Evolutionary conservation across 495 filamentous ascomycete genomes (phyloP).

Genomic region (Cenococcum geophilum): DNA sequence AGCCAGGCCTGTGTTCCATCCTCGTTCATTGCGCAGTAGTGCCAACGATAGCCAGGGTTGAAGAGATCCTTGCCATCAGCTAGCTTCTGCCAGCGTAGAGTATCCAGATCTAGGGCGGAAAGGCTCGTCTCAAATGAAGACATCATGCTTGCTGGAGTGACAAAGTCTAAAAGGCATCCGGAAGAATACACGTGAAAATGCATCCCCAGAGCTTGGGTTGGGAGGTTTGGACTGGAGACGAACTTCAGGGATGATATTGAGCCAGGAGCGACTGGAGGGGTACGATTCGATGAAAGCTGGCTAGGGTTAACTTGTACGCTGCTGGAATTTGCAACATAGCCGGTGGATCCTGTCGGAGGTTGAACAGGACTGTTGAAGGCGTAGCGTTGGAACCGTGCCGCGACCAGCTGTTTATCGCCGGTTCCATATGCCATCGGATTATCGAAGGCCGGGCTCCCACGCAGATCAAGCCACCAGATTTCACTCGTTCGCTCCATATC

Average conservation of each 20-base stretch:
- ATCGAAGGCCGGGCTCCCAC: slow-evolving; percentile 78
- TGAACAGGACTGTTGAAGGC: slow-evolving; percentile 16
- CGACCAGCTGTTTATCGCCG: slow-evolving; percentile 48
- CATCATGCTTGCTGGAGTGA: slow-evolving; percentile 84
- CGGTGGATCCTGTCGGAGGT: slow-evolving; percentile 46
- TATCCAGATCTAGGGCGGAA: slow-evolving; percentile 76
- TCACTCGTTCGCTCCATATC: slow-evolving; percentile 95
- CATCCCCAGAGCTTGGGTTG: slow-evolving; percentile 77
- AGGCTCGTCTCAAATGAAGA: slow-evolving; percentile 79
- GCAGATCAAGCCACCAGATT: slow-evolving; percentile 93
- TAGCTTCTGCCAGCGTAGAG: slow-evolving; percentile 85
- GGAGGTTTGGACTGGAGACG: slow-evolving; percentile 78
- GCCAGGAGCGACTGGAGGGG: slow-evolving; percentile 70
- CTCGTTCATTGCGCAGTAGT: slow-evolving; percentile 91
- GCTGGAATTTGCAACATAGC: slow-evolving; percentile 83
- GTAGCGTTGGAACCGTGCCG: slow-evolving; percentile 20
- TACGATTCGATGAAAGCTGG: slow-evolving; percentile 45
- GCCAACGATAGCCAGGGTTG: slow-evolving; percentile 81
- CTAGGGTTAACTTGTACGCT: slow-evolving; percentile 63
- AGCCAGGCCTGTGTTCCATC: slow-evolving; percentile 94
- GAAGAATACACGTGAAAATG: slow-evolving; percentile 96
- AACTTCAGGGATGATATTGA: slow-evolving; percentile 87
- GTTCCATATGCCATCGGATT: slow-evolving; percentile 63
- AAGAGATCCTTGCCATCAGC: slow-evolving; percentile 93
- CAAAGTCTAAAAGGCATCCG: slow-evolving; percentile 84